phyloP scores from a whole-genome alignment of 441 rosid genomes.

The Aleurites moluccanus region DNA sequence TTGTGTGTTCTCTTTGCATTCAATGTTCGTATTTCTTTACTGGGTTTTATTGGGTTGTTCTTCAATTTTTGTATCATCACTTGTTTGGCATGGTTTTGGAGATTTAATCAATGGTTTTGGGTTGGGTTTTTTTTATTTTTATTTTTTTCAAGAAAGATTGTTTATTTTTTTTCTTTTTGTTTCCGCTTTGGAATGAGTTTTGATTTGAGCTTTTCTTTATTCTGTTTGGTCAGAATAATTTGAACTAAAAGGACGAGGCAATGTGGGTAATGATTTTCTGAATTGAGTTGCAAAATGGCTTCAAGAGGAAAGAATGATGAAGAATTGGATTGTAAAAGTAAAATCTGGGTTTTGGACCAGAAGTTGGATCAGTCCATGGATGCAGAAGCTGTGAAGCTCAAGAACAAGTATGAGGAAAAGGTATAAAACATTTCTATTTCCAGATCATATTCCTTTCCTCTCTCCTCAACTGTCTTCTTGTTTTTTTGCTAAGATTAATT shows the following conservation, averaged over 20 bases:
- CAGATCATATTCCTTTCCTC: neutral
- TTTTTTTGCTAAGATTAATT: neutral
- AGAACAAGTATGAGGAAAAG: slow-evolving; percentile 66
- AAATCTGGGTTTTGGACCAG: slow-evolving; percentile 85
- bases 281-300: slow-evolving; percentile 37
- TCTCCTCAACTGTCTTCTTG: neutral
- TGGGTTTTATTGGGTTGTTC: neutral
- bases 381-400: slow-evolving; percentile 77
- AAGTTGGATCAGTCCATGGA: slow-evolving; percentile 90
- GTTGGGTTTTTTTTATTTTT: too few relatives aligned
- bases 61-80: neutral
- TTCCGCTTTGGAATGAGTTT: neutral
- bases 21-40: neutral
- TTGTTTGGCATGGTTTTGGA: neutral
- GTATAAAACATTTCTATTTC: slow-evolving; percentile 27
- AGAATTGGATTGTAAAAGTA: slow-evolving; percentile 51
- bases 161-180: too few relatives aligned
- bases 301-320: slow-evolving; percentile 50
- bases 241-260: neutral
- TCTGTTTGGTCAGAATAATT: neutral
- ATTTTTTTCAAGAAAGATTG: neutral
- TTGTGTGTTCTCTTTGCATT: neutral
- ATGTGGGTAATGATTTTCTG: neutral
- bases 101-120: neutral
- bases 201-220: neutral